Base-by-base conservation (phyloP, 768 basidiomycete genomes). In the Trametopsis cervina region DNA sequence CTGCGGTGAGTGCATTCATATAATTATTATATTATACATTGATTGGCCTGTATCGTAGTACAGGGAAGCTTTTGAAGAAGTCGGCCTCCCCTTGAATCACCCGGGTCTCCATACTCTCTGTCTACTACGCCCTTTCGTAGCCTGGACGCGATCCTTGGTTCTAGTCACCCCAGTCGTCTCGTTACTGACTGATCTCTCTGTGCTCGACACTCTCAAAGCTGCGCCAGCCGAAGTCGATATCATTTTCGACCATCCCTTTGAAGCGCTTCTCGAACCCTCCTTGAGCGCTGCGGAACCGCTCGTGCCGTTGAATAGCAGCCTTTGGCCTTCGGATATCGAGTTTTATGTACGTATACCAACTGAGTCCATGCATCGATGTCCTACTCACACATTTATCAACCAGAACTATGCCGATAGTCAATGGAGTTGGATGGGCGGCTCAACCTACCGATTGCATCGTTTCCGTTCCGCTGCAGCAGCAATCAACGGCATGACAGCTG, bases 11-110 rank as follows among this genome's bases (percentile, higher is more conserved):
- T 66, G n/a, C 44, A 35, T 29, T 24, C 22, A 21, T 36, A 36
- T 6, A 7, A 25, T 2, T 2, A 7, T 24, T 9, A 40, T 12
- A 20, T 40, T 15, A 24, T 25, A 12, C 33, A 13, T 17, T 41
- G 11, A 42, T 5, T 23, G 4, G 18, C 43, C 54, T 35, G 12
- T 18, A 20, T 13, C 38, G 23, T 57, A 93, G 91, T 75, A 75
- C 40, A 73, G 91, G 49, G 92, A 95, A 65, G 92, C 92, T 0
- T 62, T 79, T 47, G 92, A 95, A 68, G 92, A 95, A 69, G 85
- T 93, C n/a, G 78, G 67, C 1, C 71, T 94, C 2, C 81, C 87
- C 0, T 60, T 79, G 1, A 47, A 70, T 45, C 75, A 73, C 27
- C 75, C 80, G 0, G 62, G 77, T 40, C 66, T 90, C 13, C 74